These are phyloP conservation scores for Trametes sp. DNA, from an alignment of 1,284 basidiomycete species.

Conservation along the genomic window DNA sequence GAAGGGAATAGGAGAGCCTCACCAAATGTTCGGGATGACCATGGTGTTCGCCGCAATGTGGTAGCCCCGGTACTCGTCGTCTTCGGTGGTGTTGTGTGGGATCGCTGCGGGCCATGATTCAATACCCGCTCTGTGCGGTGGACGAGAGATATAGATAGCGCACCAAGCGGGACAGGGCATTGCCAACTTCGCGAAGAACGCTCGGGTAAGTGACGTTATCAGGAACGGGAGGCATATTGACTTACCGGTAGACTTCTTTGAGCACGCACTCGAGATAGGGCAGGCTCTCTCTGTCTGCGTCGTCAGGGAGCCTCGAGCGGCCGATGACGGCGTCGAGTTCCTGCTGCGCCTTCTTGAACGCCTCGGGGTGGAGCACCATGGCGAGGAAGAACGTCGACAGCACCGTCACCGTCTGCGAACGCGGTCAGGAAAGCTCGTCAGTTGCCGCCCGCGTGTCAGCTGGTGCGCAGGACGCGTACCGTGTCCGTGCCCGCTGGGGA, in stretches of 20 bases:
- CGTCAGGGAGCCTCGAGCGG: slow-evolving; percentile 50
- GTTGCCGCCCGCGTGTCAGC: slow-evolving; percentile 1
- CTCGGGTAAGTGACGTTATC: background rate
- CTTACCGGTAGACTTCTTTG: slow-evolving; percentile 57
- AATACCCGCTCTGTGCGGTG: background rate
- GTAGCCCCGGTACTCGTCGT: slow-evolving; percentile 58
- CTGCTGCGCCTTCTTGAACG: slow-evolving; percentile 56
- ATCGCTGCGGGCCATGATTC: slow-evolving; percentile 41
- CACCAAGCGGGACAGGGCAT: slow-evolving; percentile 37
- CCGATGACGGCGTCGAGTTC: slow-evolving; percentile 63
- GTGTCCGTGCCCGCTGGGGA: slow-evolving; percentile 44
- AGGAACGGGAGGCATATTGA: background rate
- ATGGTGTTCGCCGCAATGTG: slow-evolving; percentile 54
- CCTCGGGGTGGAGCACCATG: slow-evolving; percentile 58
- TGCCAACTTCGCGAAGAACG: slow-evolving; percentile 34
- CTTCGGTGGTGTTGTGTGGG: slow-evolving; percentile 56
- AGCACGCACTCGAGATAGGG: slow-evolving; percentile 61
- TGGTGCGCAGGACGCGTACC: slow-evolving; percentile 28
- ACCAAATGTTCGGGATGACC: slow-evolving; percentile 59
- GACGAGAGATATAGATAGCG: slow-evolving; percentile 1
- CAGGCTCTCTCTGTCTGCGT: slow-evolving; percentile 57
- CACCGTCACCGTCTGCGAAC: slow-evolving; percentile 53
- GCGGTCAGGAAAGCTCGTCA: background rate
- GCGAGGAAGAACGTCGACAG: slow-evolving; percentile 56
- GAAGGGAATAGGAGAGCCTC: background rate